Percentiles rank a stretch among this genome's conserved stretches.
Conservation (phyloP, 176 grass and related monocot species). For the Pontederia crassipes region DNA sequence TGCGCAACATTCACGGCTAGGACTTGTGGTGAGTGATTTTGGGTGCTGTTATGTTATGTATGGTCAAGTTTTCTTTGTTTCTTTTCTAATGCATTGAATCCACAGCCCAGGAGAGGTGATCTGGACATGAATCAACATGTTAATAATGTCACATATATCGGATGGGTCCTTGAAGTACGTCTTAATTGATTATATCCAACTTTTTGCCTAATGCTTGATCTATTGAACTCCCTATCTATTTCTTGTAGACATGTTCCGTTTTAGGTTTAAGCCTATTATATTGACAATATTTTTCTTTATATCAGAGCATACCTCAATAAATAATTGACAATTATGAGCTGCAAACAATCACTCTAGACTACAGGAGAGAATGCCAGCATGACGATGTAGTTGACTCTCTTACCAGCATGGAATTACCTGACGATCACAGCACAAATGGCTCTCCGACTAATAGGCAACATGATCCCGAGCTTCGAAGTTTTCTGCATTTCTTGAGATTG, state of each 20-base stretch:
- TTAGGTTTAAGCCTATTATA: neutral
- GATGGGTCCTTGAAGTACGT: conserved; percentile 95
- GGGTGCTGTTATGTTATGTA: no score
- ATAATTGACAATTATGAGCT: conserved; percentile 94
- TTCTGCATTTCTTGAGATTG: conserved; percentile 4
- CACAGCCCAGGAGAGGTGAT: conserved; percentile 93
- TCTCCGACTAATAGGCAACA: conserved; percentile 24
- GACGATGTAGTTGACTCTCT: conserved; percentile 83
- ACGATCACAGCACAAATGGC: conserved; percentile 42
- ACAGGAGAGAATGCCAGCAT: conserved; percentile 92
- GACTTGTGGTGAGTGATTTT: conserved; percentile 65
- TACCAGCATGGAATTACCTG: conserved; percentile 53
- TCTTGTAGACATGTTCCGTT: neutral
- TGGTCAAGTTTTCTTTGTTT: no score
- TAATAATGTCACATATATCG: conserved; percentile 98
- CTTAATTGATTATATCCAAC: neutral
- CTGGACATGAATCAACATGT: conserved; percentile 99
- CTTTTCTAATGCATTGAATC: no score
- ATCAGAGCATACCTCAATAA: conserved; percentile 92
- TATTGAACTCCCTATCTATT: neutral
- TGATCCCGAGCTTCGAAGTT: conserved; percentile 23
- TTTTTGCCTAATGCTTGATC: neutral
- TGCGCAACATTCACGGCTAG: conserved; percentile 61
- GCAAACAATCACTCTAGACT: conserved; percentile 93
- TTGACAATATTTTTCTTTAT: neutral